phyloP scores from a whole-genome alignment of 225 moss, liverwort and hornwort species.

The Polytrichum commune region DNA sequence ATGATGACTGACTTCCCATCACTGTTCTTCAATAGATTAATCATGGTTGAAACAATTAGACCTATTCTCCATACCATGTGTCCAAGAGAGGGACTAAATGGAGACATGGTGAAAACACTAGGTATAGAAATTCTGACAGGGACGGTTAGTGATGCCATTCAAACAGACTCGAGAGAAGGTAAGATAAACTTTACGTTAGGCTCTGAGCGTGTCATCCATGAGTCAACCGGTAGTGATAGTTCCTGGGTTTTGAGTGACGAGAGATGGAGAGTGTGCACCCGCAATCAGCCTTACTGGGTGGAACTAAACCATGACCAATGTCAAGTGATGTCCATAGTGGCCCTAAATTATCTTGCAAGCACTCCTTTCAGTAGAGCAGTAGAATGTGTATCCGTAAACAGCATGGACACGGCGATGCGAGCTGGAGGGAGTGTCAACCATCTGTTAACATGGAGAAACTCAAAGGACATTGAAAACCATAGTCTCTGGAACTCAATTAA shows the following conservation, averaged over 20 bases:
- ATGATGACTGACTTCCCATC: neutral
- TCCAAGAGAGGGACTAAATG: neutral
- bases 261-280: neutral
- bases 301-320: neutral
- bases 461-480: neutral
- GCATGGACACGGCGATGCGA: neutral
- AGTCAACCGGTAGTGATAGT: neutral
- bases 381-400: neutral
- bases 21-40: neutral
- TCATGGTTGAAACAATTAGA: neutral
- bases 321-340: neutral
- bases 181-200: neutral
- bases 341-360: neutral
- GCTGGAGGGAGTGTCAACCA: neutral
- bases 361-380: neutral
- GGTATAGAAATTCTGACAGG: neutral
- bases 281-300: neutral
- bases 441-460: neutral
- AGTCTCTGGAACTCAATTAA: neutral
- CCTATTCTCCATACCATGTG: neutral
- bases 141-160: neutral
- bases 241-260: neutral
- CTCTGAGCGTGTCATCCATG: constrained; percentile 1
- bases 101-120: neutral
- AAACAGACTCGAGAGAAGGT: neutral